Percentiles rank a stretch among this genome's conserved stretches.
Conservation (phyloP, 176 grass and related monocot genomes). For the Otatea glauca region DNA sequence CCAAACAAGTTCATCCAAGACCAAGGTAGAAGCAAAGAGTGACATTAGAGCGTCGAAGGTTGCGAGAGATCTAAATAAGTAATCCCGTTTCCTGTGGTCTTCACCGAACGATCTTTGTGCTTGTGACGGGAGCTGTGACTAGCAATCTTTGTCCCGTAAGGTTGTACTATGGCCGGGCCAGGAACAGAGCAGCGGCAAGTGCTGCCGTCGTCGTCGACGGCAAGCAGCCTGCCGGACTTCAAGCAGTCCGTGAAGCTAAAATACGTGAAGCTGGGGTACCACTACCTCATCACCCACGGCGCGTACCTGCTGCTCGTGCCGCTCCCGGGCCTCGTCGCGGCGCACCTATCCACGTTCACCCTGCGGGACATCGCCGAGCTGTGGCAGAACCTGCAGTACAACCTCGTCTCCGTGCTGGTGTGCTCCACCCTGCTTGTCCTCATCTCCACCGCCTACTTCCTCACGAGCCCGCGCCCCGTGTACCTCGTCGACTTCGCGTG, state of each 20-base stretch:
- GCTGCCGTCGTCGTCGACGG: neutral
- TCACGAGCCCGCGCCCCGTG: conserved; percentile 55
- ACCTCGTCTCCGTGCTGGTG: conserved; percentile 40
- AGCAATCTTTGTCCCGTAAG: neutral
- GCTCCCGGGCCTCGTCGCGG: conserved; percentile 31
- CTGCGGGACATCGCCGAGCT: conserved; percentile 30
- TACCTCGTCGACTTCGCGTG: conserved; percentile 74
- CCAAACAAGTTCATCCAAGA: neutral
- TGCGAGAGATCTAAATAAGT: no score
- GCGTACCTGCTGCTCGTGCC: conserved; percentile 53
- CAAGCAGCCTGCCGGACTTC: conserved; percentile 47
- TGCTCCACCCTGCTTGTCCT: conserved; percentile 45
- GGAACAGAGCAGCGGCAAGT: neutral
- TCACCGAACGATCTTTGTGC: neutral
- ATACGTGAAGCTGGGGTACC: conserved; percentile 84
- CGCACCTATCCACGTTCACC: conserved; percentile 65
- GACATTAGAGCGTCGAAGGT: neutral
- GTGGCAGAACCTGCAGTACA: conserved; percentile 49
- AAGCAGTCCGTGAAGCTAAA: conserved; percentile 80
- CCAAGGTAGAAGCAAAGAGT: neutral
- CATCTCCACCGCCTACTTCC: conserved; percentile 48
- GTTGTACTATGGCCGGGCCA: conserved; percentile 19
- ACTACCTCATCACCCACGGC: conserved; percentile 61
- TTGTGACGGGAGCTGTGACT: neutral
- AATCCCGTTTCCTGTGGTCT: neutral